Evolutionary conservation across 306 rosid genomes (phyloP).

Genomic region (Vigna radiata): DNA sequence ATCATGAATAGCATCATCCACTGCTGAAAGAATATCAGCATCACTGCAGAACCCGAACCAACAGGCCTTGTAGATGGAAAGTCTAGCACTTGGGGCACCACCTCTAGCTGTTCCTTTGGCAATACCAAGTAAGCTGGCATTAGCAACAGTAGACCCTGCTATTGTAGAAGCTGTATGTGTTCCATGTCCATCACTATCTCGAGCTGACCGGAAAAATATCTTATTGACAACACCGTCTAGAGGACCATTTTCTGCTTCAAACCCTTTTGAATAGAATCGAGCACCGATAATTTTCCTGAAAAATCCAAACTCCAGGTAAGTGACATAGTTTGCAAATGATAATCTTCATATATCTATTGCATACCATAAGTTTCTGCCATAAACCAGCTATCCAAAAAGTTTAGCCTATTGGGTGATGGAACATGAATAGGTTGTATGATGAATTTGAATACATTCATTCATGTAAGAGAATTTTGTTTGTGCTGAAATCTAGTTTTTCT

Average conservation of each 20-base stretch:
- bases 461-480: not conserved
- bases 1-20: constrained; percentile 77
- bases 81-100: constrained; percentile 69
- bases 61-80: constrained; percentile 77
- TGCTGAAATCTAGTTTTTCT: not conserved
- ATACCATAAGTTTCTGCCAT: not conserved
- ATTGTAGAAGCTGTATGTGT: constrained; percentile 80
- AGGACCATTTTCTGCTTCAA: constrained; percentile 61
- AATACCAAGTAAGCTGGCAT: constrained; percentile 63
- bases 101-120: constrained; percentile 77
- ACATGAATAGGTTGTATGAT: not conserved
- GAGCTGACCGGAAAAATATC: constrained; percentile 62
- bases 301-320: constrained; percentile 26
- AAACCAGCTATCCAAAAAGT: not conserved
- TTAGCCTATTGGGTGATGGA: not conserved
- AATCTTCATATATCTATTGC: not conserved
- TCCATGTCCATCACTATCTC: constrained; percentile 74
- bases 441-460: not conserved
- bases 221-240: constrained; percentile 45
- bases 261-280: constrained; percentile 59
- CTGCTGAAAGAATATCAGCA: constrained; percentile 66
- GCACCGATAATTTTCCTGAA: constrained; percentile 74
- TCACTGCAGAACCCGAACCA: constrained; percentile 66
- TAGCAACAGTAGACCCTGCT: constrained; percentile 62
- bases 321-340: not conserved